Evolutionary conservation across 371 early-diverging fungal species (phyloP), one percentile per base, ranked within the genome.

Genomic region (Parasitella parasitica): DNA sequence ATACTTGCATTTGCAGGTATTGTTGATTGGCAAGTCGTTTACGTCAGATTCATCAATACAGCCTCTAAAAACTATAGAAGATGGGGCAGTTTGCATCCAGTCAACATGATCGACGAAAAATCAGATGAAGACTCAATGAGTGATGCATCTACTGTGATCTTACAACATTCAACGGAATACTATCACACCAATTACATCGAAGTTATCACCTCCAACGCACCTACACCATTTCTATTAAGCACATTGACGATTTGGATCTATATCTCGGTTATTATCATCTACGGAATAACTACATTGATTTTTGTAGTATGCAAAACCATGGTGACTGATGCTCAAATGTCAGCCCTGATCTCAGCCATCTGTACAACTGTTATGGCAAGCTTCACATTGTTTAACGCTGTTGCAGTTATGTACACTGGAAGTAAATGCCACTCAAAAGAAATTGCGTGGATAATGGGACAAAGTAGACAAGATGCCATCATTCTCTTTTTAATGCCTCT

Each of bases 1-100:
- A 52, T 75, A 9, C 48, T 72, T 1, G 26, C 72, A 28, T 72
- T 72, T 51, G 64, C 59, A 26, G 72, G 69, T 3, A 59, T 75
- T 3, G 36, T 67, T 2, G 65, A 66, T 20, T 59, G 41, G 18
- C 76, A 75, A 39, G 65, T 67, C 20, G 55, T 68, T 18, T 75
- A 63, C 37, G 55, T 64, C n/a, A 67, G 58, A 9, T 66, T 69
- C 32, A 39, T 70, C 15, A 37, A 38, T 15, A 51, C 58, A 11
- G 58, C 73, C 2, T 53, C 62, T 20, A 51, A 49, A 9, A 68
- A 72, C 28, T 61, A 65, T 52, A 53, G 55, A 48, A 46, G 63
- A 50, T 72, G 72, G 72, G 65, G 51, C 4, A 68, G 63, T 54
- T 39, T 67, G n/a, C 61, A 64, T 54, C 57, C 67, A 35, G 54